A percentile compares a stretch with the other conserved stretches of the same genome.
Evolutionary conservation across 2,329 filamentous ascomycete species (phyloP).

Genomic region (Nemania sp.): DNA sequence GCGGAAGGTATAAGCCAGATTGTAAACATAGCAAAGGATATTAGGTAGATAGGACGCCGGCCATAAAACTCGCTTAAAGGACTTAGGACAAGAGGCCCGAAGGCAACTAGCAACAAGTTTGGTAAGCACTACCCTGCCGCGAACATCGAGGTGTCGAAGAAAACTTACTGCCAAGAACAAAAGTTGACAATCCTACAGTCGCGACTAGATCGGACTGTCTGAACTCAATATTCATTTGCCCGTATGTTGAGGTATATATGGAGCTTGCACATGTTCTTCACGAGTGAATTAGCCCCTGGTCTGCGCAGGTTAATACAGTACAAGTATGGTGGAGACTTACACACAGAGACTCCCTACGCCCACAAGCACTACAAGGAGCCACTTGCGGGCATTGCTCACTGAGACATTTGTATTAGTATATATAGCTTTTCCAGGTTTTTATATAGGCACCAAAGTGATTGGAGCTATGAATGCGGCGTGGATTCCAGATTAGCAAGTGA

Average conservation of each 20-base stretch:
- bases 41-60: conserved; percentile 77
- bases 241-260: conserved; percentile 85
- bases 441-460: too few relatives aligned
- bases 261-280: conserved; percentile 78
- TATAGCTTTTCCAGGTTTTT: too few relatives aligned
- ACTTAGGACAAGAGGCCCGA: conserved; percentile 65
- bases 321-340: conserved; percentile 64
- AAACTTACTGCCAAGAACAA: conserved; percentile 72
- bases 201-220: conserved; percentile 70
- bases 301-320: too few relatives aligned
- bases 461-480: neutral
- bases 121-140: neutral
- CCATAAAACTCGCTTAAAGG: conserved; percentile 80
- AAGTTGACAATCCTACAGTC: conserved; percentile 79
- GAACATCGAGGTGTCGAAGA: conserved; percentile 32
- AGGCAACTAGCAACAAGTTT: conserved; percentile 42
- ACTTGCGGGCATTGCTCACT: conserved; percentile 66
- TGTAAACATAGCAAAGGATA: conserved; percentile 72
- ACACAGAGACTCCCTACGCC: conserved; percentile 77
- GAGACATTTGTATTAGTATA: neutral
- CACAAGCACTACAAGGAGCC: conserved; percentile 78
- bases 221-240: conserved; percentile 76
- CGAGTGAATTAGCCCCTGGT: neutral
- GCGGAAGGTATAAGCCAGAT: conserved; percentile 83
- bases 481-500: neutral